Base-by-base conservation (phyloP, 805 yeast species). In the Maudiozyma serrabonitensis region DNA sequence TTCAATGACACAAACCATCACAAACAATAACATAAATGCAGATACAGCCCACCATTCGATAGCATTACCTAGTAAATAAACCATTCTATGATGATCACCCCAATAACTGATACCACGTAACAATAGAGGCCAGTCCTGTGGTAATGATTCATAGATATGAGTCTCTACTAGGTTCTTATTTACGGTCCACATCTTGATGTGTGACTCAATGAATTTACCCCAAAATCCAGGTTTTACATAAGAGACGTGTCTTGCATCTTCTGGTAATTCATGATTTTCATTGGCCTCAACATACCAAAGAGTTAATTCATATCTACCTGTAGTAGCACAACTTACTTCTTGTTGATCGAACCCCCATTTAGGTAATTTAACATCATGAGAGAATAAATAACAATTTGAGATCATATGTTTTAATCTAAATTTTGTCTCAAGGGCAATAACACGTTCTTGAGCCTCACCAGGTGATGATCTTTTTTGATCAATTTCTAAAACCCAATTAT, bases 291-390 rank as follows among this genome's bases (percentile, higher is more conserved):
- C 70, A 66, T 83, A 81, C 91, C 91, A 86, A 54, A 78, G 71
- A 35, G 81, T 71, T 57, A 81, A 74, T 16, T 76, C 72, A 50
- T 77, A 69, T 48, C 74, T 72, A 65, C 90, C 93, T 57, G 80
- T 84, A 18, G 76, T 66, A 37, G 95, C 88, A 70, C 90, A 77
- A 3, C 90, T 80, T 48, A 86, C 95, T 70, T 86, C 95, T 66
- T 82, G 90, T 67, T 86, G 95, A 53, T 80, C 84, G 56, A 81
- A 83, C 1, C 85, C 95, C 90, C 93, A 85, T 47, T 78, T 79
- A 53, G 95, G 95, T 59, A 86, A 74, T 62, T 83, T 83, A 13
- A 76, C 79, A 50, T 78, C 82, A 56, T 80, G 84, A n/a, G 93
- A 82, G 66, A 84, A 86, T 57, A 86, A 69, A 61, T 80, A 81